Base-by-base conservation (phyloP, 805 yeast genomes). In the Teunomyces gatunensis region DNA sequence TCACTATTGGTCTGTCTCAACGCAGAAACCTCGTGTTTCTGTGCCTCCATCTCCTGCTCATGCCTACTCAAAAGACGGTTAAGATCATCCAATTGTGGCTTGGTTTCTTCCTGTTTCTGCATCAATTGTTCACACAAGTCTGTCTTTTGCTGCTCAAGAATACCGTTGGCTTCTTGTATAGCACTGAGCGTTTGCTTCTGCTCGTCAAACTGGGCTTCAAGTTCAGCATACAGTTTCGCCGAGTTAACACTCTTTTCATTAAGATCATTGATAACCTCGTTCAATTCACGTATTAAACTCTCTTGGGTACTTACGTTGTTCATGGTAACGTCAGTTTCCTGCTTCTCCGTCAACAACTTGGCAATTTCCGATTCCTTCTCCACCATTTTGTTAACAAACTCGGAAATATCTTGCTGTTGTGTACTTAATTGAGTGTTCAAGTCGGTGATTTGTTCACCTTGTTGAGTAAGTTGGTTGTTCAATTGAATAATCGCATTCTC, bases 1-100 rank as follows among this genome's bases (percentile, higher is more conserved):
- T 25, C n/a, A 25, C 12, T 39, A 9, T 39, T 39, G 42, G n/a
- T 13, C 10, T 11, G 12, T 15, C 23, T 39, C 33, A 39, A 27
- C n/a, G 3, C 7, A 10, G 40, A 21, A 7, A 37, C 23, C 6
- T 23, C 15, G 15, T 13, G 6, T 6, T 36, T 36, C 25, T 21
- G 20, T 12, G 9, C 23, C 13, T 34, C 48, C 7, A 23, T 33
- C 23, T 33, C 47, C 9, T 39, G 44, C n/a, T 33, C 30, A 27
- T 46, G 45, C 5, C 41, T 21, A 15, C 28, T 35, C 44, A 46
- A 20, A 13, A 37, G 29, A 20, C 39, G 27, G 39, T 35, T 35
- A 7, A 35, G 39, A 21, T 37, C 29, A 7, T 37, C 28, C 40
- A 37, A 21, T 13, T 37, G 40, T 23, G 40, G 40, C 25, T 37